Evolutionary conservation across 768 basidiomycete species (phyloP).

Genomic region (Trametes villosa): DNA sequence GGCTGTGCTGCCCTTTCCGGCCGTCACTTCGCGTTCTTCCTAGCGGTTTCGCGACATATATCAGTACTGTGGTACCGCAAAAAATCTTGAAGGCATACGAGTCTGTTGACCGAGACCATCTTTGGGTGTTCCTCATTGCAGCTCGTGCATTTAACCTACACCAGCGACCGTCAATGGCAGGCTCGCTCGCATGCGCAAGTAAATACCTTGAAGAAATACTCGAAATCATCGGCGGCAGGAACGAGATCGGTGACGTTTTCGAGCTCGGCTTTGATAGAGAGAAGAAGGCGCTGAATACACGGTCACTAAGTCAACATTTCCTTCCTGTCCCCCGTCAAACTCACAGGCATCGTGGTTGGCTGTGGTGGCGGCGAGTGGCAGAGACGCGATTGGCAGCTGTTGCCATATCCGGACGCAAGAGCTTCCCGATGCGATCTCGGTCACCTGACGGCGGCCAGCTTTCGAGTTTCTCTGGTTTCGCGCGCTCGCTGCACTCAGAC

Average conservation of each 20-base stretch:
- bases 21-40: slow-evolving; percentile 70
- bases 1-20: slow-evolving; percentile 69
- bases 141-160: slow-evolving; percentile 76
- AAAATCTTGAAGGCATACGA: slow-evolving; percentile 43
- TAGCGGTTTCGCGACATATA: slow-evolving; percentile 31
- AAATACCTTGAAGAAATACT: slow-evolving; percentile 77
- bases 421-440: slow-evolving; percentile 16
- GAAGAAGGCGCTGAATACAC: slow-evolving; percentile 52
- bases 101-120: slow-evolving; percentile 69
- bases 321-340: not conserved
- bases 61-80: not conserved
- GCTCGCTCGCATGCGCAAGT: not conserved
- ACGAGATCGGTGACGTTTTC: slow-evolving; percentile 75
- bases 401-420: not conserved
- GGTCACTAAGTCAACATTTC: not conserved
- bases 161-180: not conserved
- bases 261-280: slow-evolving; percentile 79
- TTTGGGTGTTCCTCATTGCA: slow-evolving; percentile 82
- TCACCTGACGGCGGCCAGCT: slow-evolving; percentile 17
- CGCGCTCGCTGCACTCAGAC: not conserved
- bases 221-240: slow-evolving; percentile 70
- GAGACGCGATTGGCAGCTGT: not conserved
- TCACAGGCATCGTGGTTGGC: slow-evolving; percentile 21
- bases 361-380: not conserved
- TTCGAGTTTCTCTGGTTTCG: slow-evolving; percentile 11